Evolutionary conservation across 1,284 basidiomycete genomes (phyloP), one percentile per base, ranked within the genome.

Genomic region (Lentinula novae-zelandiae): DNA sequence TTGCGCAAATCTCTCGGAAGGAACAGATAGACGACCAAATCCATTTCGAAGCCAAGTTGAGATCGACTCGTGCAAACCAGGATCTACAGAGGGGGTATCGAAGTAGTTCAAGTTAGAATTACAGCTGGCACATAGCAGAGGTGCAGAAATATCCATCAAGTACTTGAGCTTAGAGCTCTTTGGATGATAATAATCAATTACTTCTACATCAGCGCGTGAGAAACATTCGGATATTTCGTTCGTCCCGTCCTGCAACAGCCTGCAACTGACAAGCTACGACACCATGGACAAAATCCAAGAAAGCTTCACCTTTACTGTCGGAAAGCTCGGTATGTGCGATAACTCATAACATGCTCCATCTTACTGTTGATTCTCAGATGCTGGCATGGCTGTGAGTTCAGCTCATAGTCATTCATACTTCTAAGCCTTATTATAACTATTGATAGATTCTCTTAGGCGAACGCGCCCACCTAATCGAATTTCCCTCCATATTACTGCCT

Each of bases 381-480:
- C 88, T 61, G 90, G 90, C 67, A 91, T 92, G 90, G 90, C 90
- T 69, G 90, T 91, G 75, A 68, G 84, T 22, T 31, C n/a, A 33
- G 15, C 40, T 42, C 38, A 34, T 38, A 58, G 31, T 17, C 42
- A 46, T 20, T 7, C 40, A 46, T 46, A 57, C 55, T 46, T 39
- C 51, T 63, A 48, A 64, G 27, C 46, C 58, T 67, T 40, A 27
- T 27, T 27, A 27, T 27, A n/a, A 10, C 38, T 17, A 42, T 13
- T 9, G 46, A 27, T 10, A 93, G 92, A 96, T 96, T 66, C 83
- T 96, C 8, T 84, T 96, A 4, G 94, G 94, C 6, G 93, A 95
- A 71, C 85, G 93, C 50, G 94, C 94, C 5, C 95, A 97, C 70
- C 81, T 96, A 39, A 96, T 98, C 69, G 95, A 98, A 74, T 98